These are phyloP conservation scores for Curvularia sp. DNA, from an alignment of 2,329 filamentous ascomycete genomes.

Conservation along the genomic window DNA sequence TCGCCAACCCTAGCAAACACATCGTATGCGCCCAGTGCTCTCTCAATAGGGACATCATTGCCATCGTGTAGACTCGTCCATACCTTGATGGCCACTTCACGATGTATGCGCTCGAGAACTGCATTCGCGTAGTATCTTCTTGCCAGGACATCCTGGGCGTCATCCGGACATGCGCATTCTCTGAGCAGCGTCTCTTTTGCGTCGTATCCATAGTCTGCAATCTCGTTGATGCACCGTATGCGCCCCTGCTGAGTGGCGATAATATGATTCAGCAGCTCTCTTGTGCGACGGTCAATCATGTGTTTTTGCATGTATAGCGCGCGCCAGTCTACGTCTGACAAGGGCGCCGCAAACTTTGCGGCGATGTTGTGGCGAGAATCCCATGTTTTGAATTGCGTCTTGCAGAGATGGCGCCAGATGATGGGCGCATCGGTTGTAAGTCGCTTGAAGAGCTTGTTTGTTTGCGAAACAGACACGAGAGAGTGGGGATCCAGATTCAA, in stretches of 20 bases:
- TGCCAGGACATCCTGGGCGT: constrained; percentile 76
- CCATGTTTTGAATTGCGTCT: constrained; percentile 76
- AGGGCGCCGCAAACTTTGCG: constrained; percentile 52
- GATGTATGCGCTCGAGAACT: constrained; percentile 80
- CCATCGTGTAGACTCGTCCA: constrained; percentile 69
- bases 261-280: constrained; percentile 66
- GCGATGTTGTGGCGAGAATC: constrained; percentile 55
- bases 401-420: constrained; percentile 82
- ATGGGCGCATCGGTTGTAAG: constrained; percentile 74
- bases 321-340: constrained; percentile 76
- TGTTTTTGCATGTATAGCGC: constrained; percentile 50
- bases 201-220: constrained; percentile 80
- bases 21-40: constrained; percentile 82
- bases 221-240: constrained; percentile 71
- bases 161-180: constrained; percentile 67
- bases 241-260: constrained; percentile 74
- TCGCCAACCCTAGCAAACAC: constrained; percentile 82
- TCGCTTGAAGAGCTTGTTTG: constrained; percentile 69
- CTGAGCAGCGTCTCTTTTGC: constrained; percentile 82
- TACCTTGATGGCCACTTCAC: constrained; percentile 76
- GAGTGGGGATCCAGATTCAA: constrained; percentile 63
- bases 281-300: constrained; percentile 45
- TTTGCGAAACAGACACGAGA: constrained; percentile 62
- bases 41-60: constrained; percentile 69
- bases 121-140: constrained; percentile 78